Conservation (phyloP, 768 basidiomycete genomes). For the Lactifluus subvellereus region DNA sequence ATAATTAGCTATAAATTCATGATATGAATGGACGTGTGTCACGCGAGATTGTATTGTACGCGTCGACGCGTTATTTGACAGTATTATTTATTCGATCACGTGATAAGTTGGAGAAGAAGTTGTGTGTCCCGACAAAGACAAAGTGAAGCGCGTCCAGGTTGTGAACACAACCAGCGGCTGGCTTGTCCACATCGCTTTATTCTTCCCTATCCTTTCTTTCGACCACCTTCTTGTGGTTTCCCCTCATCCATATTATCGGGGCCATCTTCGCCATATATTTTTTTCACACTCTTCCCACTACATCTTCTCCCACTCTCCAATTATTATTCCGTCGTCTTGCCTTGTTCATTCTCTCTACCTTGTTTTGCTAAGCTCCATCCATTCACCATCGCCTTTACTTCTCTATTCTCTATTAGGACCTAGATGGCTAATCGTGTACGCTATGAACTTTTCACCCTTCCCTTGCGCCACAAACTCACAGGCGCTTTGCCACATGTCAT, state of each 20-base stretch:
- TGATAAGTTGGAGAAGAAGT: slow-evolving; percentile 17
- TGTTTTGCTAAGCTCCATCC: slow-evolving; percentile 13
- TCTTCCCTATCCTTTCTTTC: neutral
- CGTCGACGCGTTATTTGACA: slow-evolving; percentile 25
- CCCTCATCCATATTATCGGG: slow-evolving; percentile 15
- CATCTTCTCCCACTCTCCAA: slow-evolving; percentile 5
- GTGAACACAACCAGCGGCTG: slow-evolving; percentile 25
- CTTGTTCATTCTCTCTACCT: slow-evolving; percentile 16
- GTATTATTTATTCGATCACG: slow-evolving; percentile 22
- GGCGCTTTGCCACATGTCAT: slow-evolving; percentile 9
- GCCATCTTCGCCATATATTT: neutral
- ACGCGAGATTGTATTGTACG: slow-evolving; percentile 14
- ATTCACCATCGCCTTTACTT: slow-evolving; percentile 18
- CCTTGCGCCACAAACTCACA: slow-evolving; percentile 22
- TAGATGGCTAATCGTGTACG: slow-evolving; percentile 26
- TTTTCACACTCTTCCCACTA: neutral
- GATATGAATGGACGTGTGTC: neutral
- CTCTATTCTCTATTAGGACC: slow-evolving; percentile 13
- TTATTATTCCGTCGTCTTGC: neutral
- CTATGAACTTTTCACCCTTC: neutral
- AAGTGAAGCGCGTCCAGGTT: slow-evolving; percentile 5
- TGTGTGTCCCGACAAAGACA: slow-evolving; percentile 8
- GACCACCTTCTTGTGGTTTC: slow-evolving; percentile 12
- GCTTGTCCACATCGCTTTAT: slow-evolving; percentile 17
- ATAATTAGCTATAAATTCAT: neutral